Conservation (phyloP, 192 early-diverging fungal genomes). For the Polychytrium aggregatum region DNA sequence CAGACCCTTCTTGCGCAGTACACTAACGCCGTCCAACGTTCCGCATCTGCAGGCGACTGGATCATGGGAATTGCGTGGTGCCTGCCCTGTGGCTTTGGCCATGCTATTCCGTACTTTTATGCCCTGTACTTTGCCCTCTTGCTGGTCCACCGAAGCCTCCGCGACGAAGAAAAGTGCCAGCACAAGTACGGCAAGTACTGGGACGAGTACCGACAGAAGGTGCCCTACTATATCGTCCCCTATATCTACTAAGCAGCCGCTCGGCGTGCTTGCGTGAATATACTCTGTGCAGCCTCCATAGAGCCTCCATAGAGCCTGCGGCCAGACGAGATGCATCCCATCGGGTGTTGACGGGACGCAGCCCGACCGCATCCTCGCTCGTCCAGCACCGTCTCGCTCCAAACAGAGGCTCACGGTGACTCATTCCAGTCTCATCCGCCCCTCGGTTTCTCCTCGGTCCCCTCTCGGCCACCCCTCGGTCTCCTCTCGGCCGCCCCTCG, state of each 20-base stretch:
- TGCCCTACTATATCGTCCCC: constrained; percentile 80
- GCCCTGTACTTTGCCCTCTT: constrained; percentile 83
- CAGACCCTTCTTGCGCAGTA: neutral
- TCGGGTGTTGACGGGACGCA: too few species aligned
- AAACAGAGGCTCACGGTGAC: too few species aligned
- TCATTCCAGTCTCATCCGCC: too few species aligned
- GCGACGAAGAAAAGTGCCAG: constrained; percentile 84
- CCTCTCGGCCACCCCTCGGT: too few species aligned
- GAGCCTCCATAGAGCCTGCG: too few species aligned
- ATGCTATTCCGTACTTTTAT: constrained; percentile 88
- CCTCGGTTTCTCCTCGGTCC: too few species aligned
- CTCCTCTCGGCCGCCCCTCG: too few species aligned
- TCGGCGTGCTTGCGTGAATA: too few species aligned
- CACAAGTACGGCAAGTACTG: constrained; percentile 92
- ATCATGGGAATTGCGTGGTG: constrained; percentile 84
- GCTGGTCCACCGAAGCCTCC: constrained; percentile 74
- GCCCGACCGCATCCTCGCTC: too few species aligned
- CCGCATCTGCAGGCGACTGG: constrained; percentile 73
- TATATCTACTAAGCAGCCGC: constrained; percentile 15
- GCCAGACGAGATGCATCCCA: too few species aligned
- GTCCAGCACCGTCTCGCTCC: too few species aligned
- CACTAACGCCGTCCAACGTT: neutral
- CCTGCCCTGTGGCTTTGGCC: constrained; percentile 68
- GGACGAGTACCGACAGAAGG: constrained; percentile 69
- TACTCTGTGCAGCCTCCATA: too few species aligned